Evolutionary conservation across 345 rosid species (phyloP).

Genomic region (Eucalyptus victrix): DNA sequence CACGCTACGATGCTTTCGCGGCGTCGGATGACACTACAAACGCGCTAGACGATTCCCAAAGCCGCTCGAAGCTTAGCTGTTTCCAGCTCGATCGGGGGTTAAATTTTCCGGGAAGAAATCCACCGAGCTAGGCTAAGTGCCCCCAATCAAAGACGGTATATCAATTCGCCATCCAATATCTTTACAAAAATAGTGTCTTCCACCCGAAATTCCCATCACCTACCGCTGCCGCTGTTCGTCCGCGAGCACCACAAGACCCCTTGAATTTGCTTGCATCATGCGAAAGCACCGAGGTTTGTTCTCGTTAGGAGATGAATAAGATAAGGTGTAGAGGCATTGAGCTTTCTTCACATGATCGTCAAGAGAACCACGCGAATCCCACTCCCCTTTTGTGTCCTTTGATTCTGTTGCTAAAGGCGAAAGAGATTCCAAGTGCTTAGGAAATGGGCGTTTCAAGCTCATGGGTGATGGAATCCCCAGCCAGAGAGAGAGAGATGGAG

Average conservation of each 20-base stretch:
- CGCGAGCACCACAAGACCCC: background rate
- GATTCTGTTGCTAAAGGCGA: background rate
- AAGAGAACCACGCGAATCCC: background rate
- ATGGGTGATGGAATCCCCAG: constrained; percentile 14
- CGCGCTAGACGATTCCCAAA: background rate
- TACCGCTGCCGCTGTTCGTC: background rate
- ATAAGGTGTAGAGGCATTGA: background rate
- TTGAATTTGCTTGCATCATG: background rate
- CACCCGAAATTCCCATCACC: background rate
- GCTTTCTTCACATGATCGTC: background rate
- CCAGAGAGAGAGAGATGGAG: background rate
- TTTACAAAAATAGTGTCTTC: background rate
- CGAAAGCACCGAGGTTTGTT: background rate
- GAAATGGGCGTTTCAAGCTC: background rate
- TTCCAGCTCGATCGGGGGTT: background rate
- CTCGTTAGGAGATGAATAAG: background rate
- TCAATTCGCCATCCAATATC: background rate
- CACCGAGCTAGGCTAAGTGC: background rate
- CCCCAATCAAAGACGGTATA: background rate
- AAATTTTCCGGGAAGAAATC: background rate
- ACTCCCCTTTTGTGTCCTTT: background rate
- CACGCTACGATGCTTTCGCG: background rate
- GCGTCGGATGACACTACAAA: background rate
- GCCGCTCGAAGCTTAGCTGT: background rate
- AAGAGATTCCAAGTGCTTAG: background rate